Conservation (phyloP, 805 yeast genomes). For the Cyberlindnera mississippiensis region DNA sequence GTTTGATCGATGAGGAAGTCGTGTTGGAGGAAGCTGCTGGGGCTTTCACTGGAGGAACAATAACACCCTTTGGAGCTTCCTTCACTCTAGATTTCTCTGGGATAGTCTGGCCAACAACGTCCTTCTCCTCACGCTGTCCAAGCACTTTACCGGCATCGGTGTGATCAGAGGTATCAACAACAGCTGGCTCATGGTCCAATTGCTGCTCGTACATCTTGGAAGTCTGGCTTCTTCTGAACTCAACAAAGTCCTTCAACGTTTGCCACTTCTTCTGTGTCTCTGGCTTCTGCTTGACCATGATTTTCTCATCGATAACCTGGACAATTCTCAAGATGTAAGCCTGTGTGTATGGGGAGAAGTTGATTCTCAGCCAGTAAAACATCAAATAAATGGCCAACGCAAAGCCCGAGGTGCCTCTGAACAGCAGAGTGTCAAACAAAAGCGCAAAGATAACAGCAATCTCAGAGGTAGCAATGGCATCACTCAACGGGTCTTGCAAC, state of each 20-base stretch:
- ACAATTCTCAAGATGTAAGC: conserved; percentile 30
- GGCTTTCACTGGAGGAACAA: not conserved
- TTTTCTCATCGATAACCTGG: conserved; percentile 28
- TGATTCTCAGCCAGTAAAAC: conserved; percentile 69
- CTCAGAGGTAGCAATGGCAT: conserved; percentile 58
- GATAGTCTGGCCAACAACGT: conserved; percentile 8
- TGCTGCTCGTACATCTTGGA: conserved; percentile 20
- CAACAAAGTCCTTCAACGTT: conserved; percentile 37
- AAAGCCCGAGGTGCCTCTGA: conserved; percentile 63
- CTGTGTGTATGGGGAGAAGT: conserved; percentile 44
- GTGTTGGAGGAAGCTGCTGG: not conserved
- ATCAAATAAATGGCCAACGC: conserved; percentile 53
- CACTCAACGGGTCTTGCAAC: conserved; percentile 37
- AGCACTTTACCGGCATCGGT: conserved; percentile 7
- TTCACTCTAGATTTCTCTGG: not conserved
- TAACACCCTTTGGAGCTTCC: conserved; percentile 4
- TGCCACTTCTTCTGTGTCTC: conserved; percentile 34
- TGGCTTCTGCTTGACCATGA: conserved; percentile 31
- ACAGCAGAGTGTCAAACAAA: conserved; percentile 55
- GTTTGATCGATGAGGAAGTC: too few species aligned
- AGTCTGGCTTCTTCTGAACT: conserved; percentile 37
- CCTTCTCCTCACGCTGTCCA: conserved; percentile 2
- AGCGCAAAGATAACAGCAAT: conserved; percentile 49
- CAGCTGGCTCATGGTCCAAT: conserved; percentile 12
- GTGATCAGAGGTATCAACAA: conserved; percentile 1